phyloP scores from a whole-genome alignment of 2,329 filamentous ascomycete species.

The Fusarium anguioides region DNA sequence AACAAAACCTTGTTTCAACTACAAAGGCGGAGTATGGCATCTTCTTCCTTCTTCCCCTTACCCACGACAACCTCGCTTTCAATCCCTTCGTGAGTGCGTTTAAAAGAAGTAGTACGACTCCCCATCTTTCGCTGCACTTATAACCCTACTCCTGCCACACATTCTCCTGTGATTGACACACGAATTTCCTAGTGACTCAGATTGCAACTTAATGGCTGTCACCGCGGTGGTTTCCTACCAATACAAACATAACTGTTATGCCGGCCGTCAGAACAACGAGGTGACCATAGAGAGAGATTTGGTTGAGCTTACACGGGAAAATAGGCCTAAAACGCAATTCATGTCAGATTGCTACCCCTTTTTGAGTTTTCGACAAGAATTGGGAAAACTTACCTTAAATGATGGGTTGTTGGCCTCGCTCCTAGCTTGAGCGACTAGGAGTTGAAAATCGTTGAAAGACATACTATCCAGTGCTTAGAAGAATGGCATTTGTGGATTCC shows the following conservation, averaged over 20 bases:
- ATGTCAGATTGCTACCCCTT: constrained; percentile 9
- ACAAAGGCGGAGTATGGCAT: constrained; percentile 3
- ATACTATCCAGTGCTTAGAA: constrained; percentile 56
- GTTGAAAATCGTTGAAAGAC: constrained; percentile 66
- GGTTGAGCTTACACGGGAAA: constrained; percentile 66
- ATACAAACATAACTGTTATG: constrained; percentile 69
- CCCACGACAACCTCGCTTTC: neutral
- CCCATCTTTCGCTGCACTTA: neutral
- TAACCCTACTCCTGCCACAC: neutral
- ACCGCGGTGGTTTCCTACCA: constrained; percentile 63
- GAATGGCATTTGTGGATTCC: neutral
- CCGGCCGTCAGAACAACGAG: constrained; percentile 15
- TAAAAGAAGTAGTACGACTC: neutral
- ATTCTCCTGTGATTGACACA: neutral
- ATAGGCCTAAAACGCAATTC: constrained; percentile 60
- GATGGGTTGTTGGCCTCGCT: constrained; percentile 63
- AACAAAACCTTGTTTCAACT: constrained; percentile 44
- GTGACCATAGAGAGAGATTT: neutral
- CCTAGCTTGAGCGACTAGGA: constrained; percentile 66
- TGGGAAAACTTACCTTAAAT: constrained; percentile 61
- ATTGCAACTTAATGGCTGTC: neutral
- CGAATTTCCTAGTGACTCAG: neutral
- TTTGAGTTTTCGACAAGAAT: neutral
- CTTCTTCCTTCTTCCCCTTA: neutral
- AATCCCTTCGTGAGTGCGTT: neutral